Percentiles rank a stretch among this genome's conserved stretches.
Conservation (phyloP, 805 yeast genomes). For the Candida odintsovae region DNA sequence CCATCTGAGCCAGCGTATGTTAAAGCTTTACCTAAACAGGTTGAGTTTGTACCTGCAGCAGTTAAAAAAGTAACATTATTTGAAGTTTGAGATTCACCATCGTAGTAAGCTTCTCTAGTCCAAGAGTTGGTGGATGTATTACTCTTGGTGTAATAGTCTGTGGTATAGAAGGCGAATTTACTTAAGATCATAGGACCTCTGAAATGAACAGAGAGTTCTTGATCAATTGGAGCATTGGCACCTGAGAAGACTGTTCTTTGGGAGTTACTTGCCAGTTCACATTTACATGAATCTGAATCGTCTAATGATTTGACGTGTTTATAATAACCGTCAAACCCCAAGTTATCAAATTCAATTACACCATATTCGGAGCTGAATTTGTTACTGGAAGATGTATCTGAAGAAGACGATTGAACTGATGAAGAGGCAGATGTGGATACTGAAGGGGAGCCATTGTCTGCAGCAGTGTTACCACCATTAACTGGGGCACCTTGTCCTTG, state of each 20-base stretch:
- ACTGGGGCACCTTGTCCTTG: not conserved
- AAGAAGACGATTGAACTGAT: not conserved
- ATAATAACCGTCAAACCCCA: slow-evolving; percentile 52
- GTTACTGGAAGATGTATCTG: slow-evolving; percentile 7
- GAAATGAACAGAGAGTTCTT: slow-evolving; percentile 69
- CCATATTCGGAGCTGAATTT: slow-evolving; percentile 22
- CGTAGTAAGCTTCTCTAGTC: slow-evolving; percentile 57
- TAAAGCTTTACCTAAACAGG: slow-evolving; percentile 66
- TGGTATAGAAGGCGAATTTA: slow-evolving; percentile 57
- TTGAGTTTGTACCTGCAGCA: slow-evolving; percentile 51
- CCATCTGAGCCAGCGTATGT: slow-evolving; percentile 61
- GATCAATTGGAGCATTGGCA: slow-evolving; percentile 57
- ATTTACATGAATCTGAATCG: slow-evolving; percentile 35
- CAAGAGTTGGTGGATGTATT: slow-evolving; percentile 38
- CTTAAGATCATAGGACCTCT: slow-evolving; percentile 66
- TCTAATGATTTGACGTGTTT: slow-evolving; percentile 39
- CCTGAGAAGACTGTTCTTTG: slow-evolving; percentile 45
- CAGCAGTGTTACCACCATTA: not conserved
- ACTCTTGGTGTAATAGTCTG: slow-evolving; percentile 34
- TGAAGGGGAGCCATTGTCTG: not conserved
- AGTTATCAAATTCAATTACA: slow-evolving; percentile 43
- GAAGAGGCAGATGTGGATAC: not conserved
- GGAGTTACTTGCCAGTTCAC: slow-evolving; percentile 39
- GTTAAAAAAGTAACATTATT: slow-evolving; percentile 66
- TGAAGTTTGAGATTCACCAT: slow-evolving; percentile 38